Evolutionary conservation across 1,284 basidiomycete genomes (phyloP).

Genomic region (Ustilago crameri): DNA sequence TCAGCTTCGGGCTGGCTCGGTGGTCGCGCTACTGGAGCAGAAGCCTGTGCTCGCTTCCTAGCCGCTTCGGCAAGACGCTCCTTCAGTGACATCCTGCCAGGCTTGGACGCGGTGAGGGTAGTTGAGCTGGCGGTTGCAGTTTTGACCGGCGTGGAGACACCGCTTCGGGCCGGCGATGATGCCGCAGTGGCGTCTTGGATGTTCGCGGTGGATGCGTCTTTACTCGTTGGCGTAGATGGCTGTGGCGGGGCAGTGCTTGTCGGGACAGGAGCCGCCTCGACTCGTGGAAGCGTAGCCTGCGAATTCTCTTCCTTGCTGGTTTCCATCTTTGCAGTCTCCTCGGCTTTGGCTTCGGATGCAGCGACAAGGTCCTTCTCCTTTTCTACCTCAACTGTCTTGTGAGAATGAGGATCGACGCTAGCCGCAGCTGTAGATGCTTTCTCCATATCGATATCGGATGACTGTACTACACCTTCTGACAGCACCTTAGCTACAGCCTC

Average conservation of each 20-base stretch:
- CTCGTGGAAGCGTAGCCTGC: background rate
- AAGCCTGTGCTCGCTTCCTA: conserved; percentile 38
- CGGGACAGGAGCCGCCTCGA: background rate
- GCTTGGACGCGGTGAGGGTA: conserved; percentile 33
- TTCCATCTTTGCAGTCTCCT: background rate
- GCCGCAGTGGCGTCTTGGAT: conserved; percentile 6
- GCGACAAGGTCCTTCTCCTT: background rate
- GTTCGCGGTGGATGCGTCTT: background rate
- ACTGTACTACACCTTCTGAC: conserved; percentile 1
- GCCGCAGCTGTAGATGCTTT: background rate
- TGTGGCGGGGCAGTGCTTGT: background rate
- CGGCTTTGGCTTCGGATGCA: background rate
- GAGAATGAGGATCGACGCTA: background rate
- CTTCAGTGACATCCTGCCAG: conserved; percentile 50
- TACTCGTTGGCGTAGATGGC: conserved; percentile 18
- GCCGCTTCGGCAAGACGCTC: conserved; percentile 56
- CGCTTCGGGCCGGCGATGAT: conserved; percentile 32
- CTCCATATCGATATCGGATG: background rate
- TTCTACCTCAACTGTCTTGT: background rate
- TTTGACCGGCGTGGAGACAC: conserved; percentile 30
- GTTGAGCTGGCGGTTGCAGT: conserved; percentile 23
- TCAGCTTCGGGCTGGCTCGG: conserved; percentile 4
- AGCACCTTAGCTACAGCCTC: conserved; percentile 22
- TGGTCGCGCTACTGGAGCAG: conserved; percentile 12
- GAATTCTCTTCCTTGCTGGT: background rate